These are phyloP conservation scores for Thyridium curvatum DNA, from an alignment of 2,329 filamentous ascomycete genomes.

Conservation along the genomic window DNA sequence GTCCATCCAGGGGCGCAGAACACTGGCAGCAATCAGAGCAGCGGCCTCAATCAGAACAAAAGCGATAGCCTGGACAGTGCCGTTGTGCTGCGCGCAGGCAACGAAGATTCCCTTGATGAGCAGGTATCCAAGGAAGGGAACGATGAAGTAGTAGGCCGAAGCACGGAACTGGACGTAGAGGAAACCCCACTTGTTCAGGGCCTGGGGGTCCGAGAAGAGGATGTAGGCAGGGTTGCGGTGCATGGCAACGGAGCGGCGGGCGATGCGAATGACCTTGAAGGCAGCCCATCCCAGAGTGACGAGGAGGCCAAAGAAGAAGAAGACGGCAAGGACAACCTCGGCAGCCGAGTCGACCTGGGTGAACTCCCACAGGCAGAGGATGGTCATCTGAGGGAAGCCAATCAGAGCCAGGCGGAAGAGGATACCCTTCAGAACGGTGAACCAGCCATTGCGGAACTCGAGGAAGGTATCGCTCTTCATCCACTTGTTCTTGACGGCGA, in stretches of 20 bases:
- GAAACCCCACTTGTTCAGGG: conserved; percentile 89
- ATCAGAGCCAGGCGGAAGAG: conserved; percentile 78
- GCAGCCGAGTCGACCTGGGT: conserved; percentile 71
- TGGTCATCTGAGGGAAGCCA: conserved; percentile 77
- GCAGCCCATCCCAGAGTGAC: conserved; percentile 70
- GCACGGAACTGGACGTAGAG: conserved; percentile 86
- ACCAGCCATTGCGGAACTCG: conserved; percentile 85
- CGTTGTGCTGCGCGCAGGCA: conserved; percentile 62
- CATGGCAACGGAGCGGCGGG: conserved; percentile 73
- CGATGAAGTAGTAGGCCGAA: conserved; percentile 82
- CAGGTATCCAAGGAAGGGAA: conserved; percentile 66
- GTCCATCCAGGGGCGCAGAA: conserved; percentile 88
- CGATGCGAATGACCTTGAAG: conserved; percentile 75
- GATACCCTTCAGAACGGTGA: conserved; percentile 78
- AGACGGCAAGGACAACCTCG: conserved; percentile 71
- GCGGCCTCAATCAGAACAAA: conserved; percentile 69
- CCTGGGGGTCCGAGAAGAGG: conserved; percentile 77
- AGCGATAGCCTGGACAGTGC: conserved; percentile 66
- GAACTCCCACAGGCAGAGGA: conserved; percentile 81
- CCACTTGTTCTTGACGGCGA: conserved; percentile 61
- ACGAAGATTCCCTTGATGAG: conserved; percentile 78
- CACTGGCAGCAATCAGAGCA: conserved; percentile 64
- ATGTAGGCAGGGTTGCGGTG: conserved; percentile 91
- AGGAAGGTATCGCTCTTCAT: conserved; percentile 77
- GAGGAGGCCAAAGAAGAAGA: conserved; percentile 73